phyloP scores from a whole-genome alignment of 225 moss, liverwort and hornwort species.

The Marchantia paleacea region DNA sequence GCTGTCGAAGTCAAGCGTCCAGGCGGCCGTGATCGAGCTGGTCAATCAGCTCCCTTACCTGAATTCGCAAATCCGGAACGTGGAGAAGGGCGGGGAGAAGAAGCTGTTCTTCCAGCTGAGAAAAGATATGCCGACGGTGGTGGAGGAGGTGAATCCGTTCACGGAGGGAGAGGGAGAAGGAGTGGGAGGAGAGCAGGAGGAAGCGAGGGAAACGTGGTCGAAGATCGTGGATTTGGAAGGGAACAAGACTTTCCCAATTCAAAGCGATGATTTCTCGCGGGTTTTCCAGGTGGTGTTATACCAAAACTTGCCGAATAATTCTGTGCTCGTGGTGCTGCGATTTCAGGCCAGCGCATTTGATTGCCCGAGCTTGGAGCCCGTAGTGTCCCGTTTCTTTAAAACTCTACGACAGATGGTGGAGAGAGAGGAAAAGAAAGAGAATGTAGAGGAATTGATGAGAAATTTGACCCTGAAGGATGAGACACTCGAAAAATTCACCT shows the following conservation, averaged over 20 bases:
- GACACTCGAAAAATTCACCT: neutral
- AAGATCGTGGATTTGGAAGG: constrained; percentile 38
- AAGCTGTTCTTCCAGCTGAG: constrained; percentile 6
- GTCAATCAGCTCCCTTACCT: constrained; percentile 25
- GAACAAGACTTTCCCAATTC: constrained; percentile 23
- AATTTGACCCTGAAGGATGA: constrained; percentile 18
- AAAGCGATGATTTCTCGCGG: neutral
- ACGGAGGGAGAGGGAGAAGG: neutral
- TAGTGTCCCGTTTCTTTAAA: constrained; percentile 25
- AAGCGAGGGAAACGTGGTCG: constrained; percentile 30
- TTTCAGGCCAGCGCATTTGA: constrained; percentile 26
- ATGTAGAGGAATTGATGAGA: constrained; percentile 6
- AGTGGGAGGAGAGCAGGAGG: constrained; percentile 3
- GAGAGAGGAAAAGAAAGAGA: constrained; percentile 9
- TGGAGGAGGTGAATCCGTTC: constrained; percentile 14
- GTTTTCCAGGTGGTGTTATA: constrained; percentile 33
- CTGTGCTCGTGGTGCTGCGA: constrained; percentile 33
- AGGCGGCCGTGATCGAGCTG: constrained; percentile 34
- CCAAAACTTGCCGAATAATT: constrained; percentile 16
- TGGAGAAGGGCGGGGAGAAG: neutral
- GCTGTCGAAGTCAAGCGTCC: constrained; percentile 27
- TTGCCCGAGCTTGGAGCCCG: constrained; percentile 5
- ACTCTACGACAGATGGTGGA: constrained; percentile 20
- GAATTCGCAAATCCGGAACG: constrained; percentile 20
- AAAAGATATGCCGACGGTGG: neutral